phyloP scores from a whole-genome alignment of 2,329 filamentous ascomycete genomes.

The Scytalidium lignicola region DNA sequence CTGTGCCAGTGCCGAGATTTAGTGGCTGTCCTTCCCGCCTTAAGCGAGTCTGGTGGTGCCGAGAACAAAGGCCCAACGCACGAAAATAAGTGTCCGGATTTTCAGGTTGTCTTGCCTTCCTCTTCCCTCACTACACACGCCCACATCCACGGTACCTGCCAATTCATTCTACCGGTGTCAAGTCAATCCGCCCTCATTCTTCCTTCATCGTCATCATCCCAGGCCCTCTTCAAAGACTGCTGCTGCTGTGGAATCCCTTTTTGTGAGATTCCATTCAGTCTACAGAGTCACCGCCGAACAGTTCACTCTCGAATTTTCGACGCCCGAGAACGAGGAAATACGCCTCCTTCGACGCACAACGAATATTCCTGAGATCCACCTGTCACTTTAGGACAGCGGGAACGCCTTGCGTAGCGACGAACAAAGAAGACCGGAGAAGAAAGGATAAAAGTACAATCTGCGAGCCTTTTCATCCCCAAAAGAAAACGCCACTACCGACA shows the following conservation, averaged over 20 bases:
- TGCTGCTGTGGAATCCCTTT: constrained; percentile 8
- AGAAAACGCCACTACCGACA: constrained; percentile 8
- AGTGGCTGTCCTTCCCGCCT: background rate
- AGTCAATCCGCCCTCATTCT: constrained; percentile 19
- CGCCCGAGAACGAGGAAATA: background rate
- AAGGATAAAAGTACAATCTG: constrained; percentile 17
- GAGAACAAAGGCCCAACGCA: constrained; percentile 2
- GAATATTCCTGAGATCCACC: constrained; percentile 1
- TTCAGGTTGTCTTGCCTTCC: constrained; percentile 3
- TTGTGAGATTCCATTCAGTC: constrained; percentile 3
- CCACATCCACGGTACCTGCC: constrained; percentile 18
- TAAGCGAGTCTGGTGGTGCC: background rate
- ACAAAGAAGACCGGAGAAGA: constrained; percentile 13
- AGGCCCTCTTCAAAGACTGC: constrained; percentile 1
- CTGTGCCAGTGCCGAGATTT: background rate
- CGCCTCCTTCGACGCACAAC: background rate
- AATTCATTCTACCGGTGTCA: constrained; percentile 23
- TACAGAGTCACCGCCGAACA: constrained; percentile 6
- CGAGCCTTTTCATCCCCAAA: constrained; percentile 1
- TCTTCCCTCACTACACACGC: constrained; percentile 14
- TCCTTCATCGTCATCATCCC: constrained; percentile 10
- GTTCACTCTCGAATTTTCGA: constrained; percentile 6
- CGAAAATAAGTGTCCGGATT: background rate
- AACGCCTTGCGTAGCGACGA: constrained; percentile 3
- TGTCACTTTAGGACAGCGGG: background rate